phyloP scores from a whole-genome alignment of 805 yeast species.

The Barnettozyma populi region DNA sequence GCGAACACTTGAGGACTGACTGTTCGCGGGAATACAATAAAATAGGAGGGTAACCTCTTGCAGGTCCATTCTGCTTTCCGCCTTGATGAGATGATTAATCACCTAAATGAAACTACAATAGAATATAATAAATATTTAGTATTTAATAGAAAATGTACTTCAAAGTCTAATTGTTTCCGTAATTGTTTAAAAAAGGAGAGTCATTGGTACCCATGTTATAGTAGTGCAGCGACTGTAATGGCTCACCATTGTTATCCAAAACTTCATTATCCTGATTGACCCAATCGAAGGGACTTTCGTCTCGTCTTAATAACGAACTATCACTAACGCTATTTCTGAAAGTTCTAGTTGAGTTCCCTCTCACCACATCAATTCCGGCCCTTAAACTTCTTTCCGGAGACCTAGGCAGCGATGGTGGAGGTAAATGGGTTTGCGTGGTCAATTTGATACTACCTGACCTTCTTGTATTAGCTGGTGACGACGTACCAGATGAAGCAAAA shows the following conservation, averaged over 20 bases:
- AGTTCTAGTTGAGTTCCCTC: not conserved
- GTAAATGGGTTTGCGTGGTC: not conserved
- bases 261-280: not conserved
- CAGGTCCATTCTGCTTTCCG: no score
- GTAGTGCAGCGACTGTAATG: slow-evolving; percentile 12
- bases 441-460: not conserved
- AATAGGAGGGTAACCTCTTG: not conserved
- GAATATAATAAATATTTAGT: not conserved
- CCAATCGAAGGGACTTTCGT: slow-evolving; percentile 15
- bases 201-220: slow-evolving; percentile 11
- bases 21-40: no score
- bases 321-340: not conserved
- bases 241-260: not conserved
- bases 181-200: slow-evolving; percentile 18
- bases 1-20: not conserved
- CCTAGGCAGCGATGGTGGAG: not conserved
- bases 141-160: no score
- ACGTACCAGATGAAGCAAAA: not conserved
- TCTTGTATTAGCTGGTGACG: not conserved
- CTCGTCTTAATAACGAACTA: slow-evolving; percentile 12
- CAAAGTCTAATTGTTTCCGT: slow-evolving; percentile 2
- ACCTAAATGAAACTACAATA: not conserved
- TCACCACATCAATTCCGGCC: not conserved
- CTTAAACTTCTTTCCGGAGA: not conserved
- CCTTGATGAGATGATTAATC: not conserved